Percentiles rank a stretch among this genome's conserved stretches.
Conservation (phyloP, 2,329 filamentous ascomycete species). For the Monosporascus sp. region DNA sequence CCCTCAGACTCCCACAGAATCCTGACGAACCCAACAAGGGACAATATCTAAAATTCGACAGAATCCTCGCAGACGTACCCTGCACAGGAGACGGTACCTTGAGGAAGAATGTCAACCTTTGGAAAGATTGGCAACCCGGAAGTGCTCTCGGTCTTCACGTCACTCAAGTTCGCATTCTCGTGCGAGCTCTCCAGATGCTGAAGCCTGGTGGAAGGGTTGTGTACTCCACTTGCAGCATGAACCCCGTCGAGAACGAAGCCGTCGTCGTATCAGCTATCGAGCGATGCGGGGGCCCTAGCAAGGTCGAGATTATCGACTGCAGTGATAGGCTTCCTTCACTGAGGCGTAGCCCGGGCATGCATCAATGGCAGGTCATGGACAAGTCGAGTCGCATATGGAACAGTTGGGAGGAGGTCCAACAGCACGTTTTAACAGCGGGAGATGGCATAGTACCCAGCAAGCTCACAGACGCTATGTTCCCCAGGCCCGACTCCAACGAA, state of each 20-base stretch:
- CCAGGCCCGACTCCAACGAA: constrained; percentile 47
- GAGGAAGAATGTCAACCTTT: constrained; percentile 88
- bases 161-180: constrained; percentile 84
- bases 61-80: constrained; percentile 92
- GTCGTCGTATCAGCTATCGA: constrained; percentile 85
- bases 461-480: constrained; percentile 79
- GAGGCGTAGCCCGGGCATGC: constrained; percentile 71
- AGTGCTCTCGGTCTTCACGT: constrained; percentile 82
- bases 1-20: constrained; percentile 71
- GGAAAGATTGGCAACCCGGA: constrained; percentile 89
- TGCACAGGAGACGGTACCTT: constrained; percentile 94
- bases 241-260: constrained; percentile 94
- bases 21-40: constrained; percentile 49
- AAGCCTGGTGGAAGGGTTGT: constrained; percentile 93
- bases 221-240: constrained; percentile 98
- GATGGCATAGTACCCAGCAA: constrained; percentile 58
- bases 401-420: constrained; percentile 75
- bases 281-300: constrained; percentile 75
- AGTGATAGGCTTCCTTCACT: constrained; percentile 70
- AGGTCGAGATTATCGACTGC: constrained; percentile 81
- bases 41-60: constrained; percentile 90
- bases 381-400: constrained; percentile 74
- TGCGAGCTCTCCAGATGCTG: constrained; percentile 89
- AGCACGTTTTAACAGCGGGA: constrained; percentile 55
- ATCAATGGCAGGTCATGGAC: constrained; percentile 86